phyloP scores from a whole-genome alignment of 495 filamentous ascomycete genomes.

The Durotheca rogersii region DNA sequence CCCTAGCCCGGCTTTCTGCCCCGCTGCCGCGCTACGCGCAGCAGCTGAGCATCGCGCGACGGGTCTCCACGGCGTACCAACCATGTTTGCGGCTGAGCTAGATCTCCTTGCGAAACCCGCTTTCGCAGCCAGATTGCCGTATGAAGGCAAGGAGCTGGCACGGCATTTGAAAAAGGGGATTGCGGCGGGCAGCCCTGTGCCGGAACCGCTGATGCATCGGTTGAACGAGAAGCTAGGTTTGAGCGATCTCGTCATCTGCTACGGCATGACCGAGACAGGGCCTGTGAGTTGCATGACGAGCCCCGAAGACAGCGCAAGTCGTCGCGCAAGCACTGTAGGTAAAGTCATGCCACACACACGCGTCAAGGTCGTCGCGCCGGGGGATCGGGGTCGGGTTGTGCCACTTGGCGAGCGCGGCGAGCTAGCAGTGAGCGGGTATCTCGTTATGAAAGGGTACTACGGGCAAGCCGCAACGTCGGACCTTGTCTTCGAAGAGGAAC shows the following conservation, averaged over 20 bases:
- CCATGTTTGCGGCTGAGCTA: slow-evolving; percentile 92
- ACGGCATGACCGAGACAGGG: slow-evolving; percentile 97
- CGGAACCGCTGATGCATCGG: slow-evolving; percentile 78
- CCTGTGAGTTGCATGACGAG: slow-evolving; percentile 92
- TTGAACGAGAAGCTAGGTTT: slow-evolving; percentile 76
- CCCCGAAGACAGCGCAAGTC: slow-evolving; percentile 75
- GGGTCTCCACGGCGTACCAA: slow-evolving; percentile 89
- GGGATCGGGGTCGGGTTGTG: slow-evolving; percentile 56
- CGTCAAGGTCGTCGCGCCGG: slow-evolving; percentile 77
- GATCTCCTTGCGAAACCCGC: slow-evolving; percentile 63
- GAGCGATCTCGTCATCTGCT: slow-evolving; percentile 88
- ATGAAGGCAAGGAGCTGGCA: slow-evolving; percentile 50
- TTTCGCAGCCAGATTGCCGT: slow-evolving; percentile 31
- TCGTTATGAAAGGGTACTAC: slow-evolving; percentile 92
- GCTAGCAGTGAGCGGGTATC: slow-evolving; percentile 79
- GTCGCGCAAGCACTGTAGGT: slow-evolving; percentile 76
- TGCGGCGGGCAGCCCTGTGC: slow-evolving; percentile 84
- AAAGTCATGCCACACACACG: slow-evolving; percentile 69
- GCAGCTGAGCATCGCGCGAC: slow-evolving; percentile 77
- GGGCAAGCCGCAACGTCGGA: slow-evolving; percentile 68
- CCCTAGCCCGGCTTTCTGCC: slow-evolving; percentile 84
- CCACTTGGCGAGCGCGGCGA: slow-evolving; percentile 72
- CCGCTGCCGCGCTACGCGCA: slow-evolving; percentile 65
- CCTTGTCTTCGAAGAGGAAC: slow-evolving; percentile 57
- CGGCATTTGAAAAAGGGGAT: slow-evolving; percentile 77